phyloP scores from a whole-genome alignment of 2,329 filamentous ascomycete species.

The Botrytis squamosa region DNA sequence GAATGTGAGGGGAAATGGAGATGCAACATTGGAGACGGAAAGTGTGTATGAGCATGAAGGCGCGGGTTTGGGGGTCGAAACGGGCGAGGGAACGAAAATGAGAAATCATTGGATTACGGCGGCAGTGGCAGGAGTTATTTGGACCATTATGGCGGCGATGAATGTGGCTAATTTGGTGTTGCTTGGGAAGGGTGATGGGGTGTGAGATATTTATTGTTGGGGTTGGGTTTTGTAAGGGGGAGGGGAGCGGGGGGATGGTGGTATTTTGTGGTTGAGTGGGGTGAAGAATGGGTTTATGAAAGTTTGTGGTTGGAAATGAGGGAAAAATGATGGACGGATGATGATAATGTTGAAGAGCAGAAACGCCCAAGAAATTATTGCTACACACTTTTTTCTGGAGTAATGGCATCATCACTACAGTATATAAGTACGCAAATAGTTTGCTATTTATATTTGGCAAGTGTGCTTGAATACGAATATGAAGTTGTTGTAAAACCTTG shows the following conservation, averaged over 20 bases:
- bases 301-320: accelerated
- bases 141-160: constrained; percentile 68
- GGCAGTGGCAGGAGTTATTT: constrained; percentile 65
- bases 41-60: not conserved
- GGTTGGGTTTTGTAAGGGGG: not conserved
- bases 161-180: constrained; percentile 75
- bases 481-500: not conserved
- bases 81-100: constrained; percentile 50
- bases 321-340: not conserved
- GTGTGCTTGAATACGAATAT: not conserved
- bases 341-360: not conserved
- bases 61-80: constrained; percentile 28
- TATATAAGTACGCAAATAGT: not conserved
- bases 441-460: not conserved
- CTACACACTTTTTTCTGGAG: not conserved
- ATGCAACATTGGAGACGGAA: constrained; percentile 6
- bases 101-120: constrained; percentile 67
- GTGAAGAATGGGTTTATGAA: not conserved
- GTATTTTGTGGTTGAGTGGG: not conserved
- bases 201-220: not conserved
- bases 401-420: not conserved
- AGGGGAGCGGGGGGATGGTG: no score
- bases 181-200: constrained; percentile 46
- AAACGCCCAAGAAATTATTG: not conserved
- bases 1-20: constrained; percentile 7